Evolutionary conservation across 2,329 filamentous ascomycete species (phyloP), one percentile per base, ranked within the genome.

Genomic region (Beauveria brongniartii): DNA sequence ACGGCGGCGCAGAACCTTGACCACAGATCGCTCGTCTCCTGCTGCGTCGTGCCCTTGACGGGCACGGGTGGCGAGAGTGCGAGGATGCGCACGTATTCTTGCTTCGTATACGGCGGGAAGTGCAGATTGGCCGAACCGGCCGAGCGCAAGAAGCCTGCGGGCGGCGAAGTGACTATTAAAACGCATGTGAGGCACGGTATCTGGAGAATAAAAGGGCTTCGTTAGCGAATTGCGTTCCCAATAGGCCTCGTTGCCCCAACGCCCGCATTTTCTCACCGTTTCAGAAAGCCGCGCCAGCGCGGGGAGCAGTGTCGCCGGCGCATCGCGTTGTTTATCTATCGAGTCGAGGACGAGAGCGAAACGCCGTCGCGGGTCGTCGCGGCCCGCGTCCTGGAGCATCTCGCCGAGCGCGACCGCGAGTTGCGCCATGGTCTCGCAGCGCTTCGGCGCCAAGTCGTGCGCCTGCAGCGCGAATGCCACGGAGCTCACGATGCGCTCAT

Each of bases 291-390:
- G 83, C 24, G 89, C 90, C 64, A 99, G 75, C 14, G 90, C 92
- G 37, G 92, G 87, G 5, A 96, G 76, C 16, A 97, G 75, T 1
- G 91, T 96, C 3, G 85, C 81, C 6, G 89, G 85, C 6, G 89
- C 85, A 69, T 97, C 93, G 68, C 88, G 82, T 72, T 96, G 90
- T 64, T 82, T 83, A 72, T 97, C 93, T 61, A 97, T 87, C 12
- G 86, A 90, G 76, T 97, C 94, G 64, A 97, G 82, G 12, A 97
- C 90, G 62, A 97, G 74, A 9, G 93, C 86, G 67, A 96, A 92
- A 65, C 87, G 85, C 65, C 77, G 78, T 52, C 70, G 67, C 22
- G 69, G 66, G 44, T 73, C 72, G 8, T 71, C 66, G 8, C 71
- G 66, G 7, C 67, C 62, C 14, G 69, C 67, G 63, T 80, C 78